Percentiles rank a stretch among this genome's conserved stretches.
These are phyloP conservation scores for Clonostachys rhizophaga DNA, from an alignment of 2,329 filamentous ascomycete species.

Conservation along the genomic window DNA sequence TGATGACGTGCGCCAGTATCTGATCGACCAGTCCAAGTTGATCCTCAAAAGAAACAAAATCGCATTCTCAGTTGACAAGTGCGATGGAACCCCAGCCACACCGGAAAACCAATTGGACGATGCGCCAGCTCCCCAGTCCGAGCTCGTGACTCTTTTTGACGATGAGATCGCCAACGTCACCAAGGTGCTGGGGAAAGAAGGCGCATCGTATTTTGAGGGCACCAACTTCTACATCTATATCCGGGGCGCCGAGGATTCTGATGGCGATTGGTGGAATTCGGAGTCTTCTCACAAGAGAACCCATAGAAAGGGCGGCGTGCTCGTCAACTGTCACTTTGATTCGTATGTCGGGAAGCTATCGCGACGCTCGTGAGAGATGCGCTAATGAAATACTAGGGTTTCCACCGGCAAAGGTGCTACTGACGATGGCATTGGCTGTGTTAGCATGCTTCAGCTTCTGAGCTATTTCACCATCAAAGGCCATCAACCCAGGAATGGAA, in stretches of 20 bases:
- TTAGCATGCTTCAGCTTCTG: constrained; percentile 80
- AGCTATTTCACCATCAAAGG: constrained; percentile 74
- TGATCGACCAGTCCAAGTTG: constrained; percentile 64
- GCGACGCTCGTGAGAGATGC: neutral
- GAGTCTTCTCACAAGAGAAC: constrained; percentile 32
- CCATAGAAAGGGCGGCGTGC: constrained; percentile 66
- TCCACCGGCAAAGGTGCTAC: constrained; percentile 90
- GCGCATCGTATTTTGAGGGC: constrained; percentile 79
- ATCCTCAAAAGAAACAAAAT: constrained; percentile 63
- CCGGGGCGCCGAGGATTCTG: constrained; percentile 70
- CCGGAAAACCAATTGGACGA: neutral
- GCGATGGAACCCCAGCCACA: constrained; percentile 12
- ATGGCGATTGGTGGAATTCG: constrained; percentile 68
- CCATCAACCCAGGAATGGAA: constrained; percentile 71
- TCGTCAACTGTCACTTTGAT: constrained; percentile 95
- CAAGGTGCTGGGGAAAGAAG: constrained; percentile 8
- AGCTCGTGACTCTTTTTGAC: constrained; percentile 64
- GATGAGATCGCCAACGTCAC: constrained; percentile 78
- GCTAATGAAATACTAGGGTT: constrained; percentile 49
- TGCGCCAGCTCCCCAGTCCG: neutral
- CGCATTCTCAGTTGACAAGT: constrained; percentile 34
- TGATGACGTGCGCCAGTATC: constrained; percentile 72
- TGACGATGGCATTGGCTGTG: constrained; percentile 86
- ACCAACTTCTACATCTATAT: constrained; percentile 92
- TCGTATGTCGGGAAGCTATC: constrained; percentile 32